Conservation (phyloP, 805 yeast species). For the Vanderwaltozyma yarrowii region DNA sequence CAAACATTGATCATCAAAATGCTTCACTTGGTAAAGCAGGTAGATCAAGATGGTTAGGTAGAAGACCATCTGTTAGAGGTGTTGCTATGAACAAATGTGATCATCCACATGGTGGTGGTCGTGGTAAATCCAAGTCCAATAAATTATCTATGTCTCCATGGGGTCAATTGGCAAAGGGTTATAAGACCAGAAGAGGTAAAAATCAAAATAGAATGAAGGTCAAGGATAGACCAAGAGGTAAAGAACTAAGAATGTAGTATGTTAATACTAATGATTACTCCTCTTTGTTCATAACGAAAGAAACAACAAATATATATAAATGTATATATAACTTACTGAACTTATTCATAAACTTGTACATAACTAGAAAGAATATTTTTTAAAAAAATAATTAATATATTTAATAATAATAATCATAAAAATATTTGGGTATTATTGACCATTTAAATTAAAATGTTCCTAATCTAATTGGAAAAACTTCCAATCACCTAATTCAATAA, state of each 20-base stretch:
- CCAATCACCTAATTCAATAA: slow-evolving; percentile 50
- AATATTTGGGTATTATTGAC: too few species aligned
- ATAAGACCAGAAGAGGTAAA: slow-evolving; percentile 88
- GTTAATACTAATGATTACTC: background rate
- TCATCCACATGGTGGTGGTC: slow-evolving; percentile 99
- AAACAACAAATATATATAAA: too few species aligned
- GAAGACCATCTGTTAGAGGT: slow-evolving; percentile 94
- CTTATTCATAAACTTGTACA: too few species aligned
- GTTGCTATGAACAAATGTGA: slow-evolving; percentile 95
- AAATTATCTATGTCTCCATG: slow-evolving; percentile 91
- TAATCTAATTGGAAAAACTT: slow-evolving; percentile 6
- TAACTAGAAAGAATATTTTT: too few species aligned
- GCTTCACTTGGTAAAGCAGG: slow-evolving; percentile 94
- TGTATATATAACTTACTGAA: too few species aligned
- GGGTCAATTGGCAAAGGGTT: slow-evolving; percentile 90
- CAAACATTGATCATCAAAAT: slow-evolving; percentile 88
- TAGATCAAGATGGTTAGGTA: slow-evolving; percentile 82
- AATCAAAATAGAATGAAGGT: slow-evolving; percentile 75
- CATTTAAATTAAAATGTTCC: too few species aligned
- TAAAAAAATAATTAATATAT: background rate
- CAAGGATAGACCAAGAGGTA: slow-evolving; percentile 84
- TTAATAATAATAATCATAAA: too few species aligned
- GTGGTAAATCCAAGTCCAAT: slow-evolving; percentile 97
- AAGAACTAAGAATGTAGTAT: slow-evolving; percentile 19
- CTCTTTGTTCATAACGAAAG: too few species aligned